Evolutionary conservation across 495 filamentous ascomycete species (phyloP).

Genomic region (Aspergillus diversus): DNA sequence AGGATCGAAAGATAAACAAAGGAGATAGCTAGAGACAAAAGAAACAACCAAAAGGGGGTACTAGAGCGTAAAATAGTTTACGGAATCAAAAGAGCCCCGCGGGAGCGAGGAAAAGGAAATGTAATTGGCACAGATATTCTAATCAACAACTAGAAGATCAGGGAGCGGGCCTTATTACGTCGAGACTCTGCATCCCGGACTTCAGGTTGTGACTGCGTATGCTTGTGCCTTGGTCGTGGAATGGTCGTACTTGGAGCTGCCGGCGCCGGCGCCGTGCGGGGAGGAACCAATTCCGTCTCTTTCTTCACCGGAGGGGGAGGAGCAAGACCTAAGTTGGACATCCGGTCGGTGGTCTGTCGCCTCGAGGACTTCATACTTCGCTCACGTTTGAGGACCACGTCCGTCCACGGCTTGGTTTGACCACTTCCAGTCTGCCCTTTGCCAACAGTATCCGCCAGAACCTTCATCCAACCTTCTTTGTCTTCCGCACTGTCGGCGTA

Average conservation of each 20-base stretch:
- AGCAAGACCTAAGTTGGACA: slow-evolving; percentile 22
- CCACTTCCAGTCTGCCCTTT: slow-evolving; percentile 56
- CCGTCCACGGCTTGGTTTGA: slow-evolving; percentile 71
- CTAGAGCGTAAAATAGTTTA: background rate
- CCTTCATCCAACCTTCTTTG: slow-evolving; percentile 94
- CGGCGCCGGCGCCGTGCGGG: slow-evolving; percentile 36
- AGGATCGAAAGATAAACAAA: slow-evolving; percentile 12
- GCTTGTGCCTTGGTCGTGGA: slow-evolving; percentile 42
- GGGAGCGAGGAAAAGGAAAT: slow-evolving; percentile 4
- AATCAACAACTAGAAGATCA: slow-evolving; percentile 39
- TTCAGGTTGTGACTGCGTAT: slow-evolving; percentile 51
- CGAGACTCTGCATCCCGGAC: slow-evolving; percentile 42
- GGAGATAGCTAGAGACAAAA: slow-evolving; percentile 2
- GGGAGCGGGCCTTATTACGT: slow-evolving; percentile 49
- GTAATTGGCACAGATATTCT: background rate
- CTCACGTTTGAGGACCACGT: slow-evolving; percentile 69
- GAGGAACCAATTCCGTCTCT: slow-evolving; percentile 27
- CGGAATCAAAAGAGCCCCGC: background rate
- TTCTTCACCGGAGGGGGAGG: slow-evolving; percentile 34
- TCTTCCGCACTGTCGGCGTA: slow-evolving; percentile 85
- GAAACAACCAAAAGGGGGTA: slow-evolving; percentile 4
- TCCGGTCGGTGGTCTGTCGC: slow-evolving; percentile 37
- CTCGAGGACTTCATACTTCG: slow-evolving; percentile 37
- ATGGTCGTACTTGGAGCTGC: slow-evolving; percentile 32
- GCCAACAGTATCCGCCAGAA: slow-evolving; percentile 82